A percentile compares a stretch with the other conserved stretches of the same genome.
phyloP scores from a whole-genome alignment of 768 basidiomycete species.

The Phylloporus sp. region DNA sequence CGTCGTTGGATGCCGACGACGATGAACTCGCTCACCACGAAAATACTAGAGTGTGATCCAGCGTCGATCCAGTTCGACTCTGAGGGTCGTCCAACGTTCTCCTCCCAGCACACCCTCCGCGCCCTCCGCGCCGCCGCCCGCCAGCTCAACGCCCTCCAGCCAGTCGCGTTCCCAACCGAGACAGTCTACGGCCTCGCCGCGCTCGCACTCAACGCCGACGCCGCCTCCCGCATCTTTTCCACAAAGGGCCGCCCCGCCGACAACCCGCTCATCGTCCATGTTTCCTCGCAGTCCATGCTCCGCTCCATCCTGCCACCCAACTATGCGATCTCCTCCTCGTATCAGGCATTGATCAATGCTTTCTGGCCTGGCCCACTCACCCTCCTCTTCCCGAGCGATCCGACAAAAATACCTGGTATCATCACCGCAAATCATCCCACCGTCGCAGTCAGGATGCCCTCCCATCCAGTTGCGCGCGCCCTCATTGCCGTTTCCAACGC shows the following conservation, averaged over 20 bases:
- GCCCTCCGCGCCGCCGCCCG: slow-evolving; percentile 55
- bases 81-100: slow-evolving; percentile 45
- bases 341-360: slow-evolving; percentile 67
- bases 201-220: slow-evolving; percentile 60
- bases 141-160: slow-evolving; percentile 43
- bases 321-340: slow-evolving; percentile 60
- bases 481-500: slow-evolving; percentile 70
- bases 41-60: slow-evolving; percentile 60
- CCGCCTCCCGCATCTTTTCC: slow-evolving; percentile 72
- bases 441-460: slow-evolving; percentile 91
- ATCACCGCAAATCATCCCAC: slow-evolving; percentile 78
- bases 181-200: slow-evolving; percentile 99
- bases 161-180: slow-evolving; percentile 93
- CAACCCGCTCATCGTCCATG: slow-evolving; percentile 96
- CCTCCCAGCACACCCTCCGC: slow-evolving; percentile 46
- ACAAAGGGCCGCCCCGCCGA: slow-evolving; percentile 92
- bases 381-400: slow-evolving; percentile 78
- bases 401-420: slow-evolving; percentile 58
- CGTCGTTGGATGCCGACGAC: not conserved
- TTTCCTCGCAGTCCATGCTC: slow-evolving; percentile 85
- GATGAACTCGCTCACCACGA: slow-evolving; percentile 23
- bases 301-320: slow-evolving; percentile 61
- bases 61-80: slow-evolving; percentile 53
- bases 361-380: slow-evolving; percentile 98
- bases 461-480: slow-evolving; percentile 88